Percentiles rank a stretch among this genome's conserved stretches.
Evolutionary conservation across 768 basidiomycete genomes (phyloP).

Genomic region (Agrocybe praecox): DNA sequence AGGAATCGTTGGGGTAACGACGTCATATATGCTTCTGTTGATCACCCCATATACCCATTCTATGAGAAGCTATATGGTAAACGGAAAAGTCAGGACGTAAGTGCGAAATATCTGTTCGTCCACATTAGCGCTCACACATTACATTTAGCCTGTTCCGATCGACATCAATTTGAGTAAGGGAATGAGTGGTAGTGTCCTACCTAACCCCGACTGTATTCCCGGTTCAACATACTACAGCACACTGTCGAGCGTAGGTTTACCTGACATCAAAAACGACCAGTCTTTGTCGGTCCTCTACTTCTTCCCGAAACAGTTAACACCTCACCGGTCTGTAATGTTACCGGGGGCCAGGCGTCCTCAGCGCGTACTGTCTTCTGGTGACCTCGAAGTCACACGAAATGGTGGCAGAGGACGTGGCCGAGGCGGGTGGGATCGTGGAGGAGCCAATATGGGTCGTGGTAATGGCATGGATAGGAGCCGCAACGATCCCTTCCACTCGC

Average conservation of each 20-base stretch:
- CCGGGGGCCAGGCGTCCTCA: constrained; percentile 66
- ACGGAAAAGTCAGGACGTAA: constrained; percentile 77
- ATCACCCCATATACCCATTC: constrained; percentile 84
- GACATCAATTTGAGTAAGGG: constrained; percentile 73
- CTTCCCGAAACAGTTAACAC: constrained; percentile 85
- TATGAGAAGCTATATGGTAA: constrained; percentile 92
- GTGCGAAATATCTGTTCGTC: constrained; percentile 19
- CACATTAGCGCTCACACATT: background rate
- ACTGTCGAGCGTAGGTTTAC: constrained; percentile 56
- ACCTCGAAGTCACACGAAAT: constrained; percentile 68
- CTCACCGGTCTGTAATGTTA: constrained; percentile 84
- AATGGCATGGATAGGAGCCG: constrained; percentile 35
- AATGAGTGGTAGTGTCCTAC: constrained; percentile 76
- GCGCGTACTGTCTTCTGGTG: constrained; percentile 64
- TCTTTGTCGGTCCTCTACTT: constrained; percentile 87
- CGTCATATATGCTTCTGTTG: constrained; percentile 80
- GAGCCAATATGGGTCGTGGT: constrained; percentile 37
- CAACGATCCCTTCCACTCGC: constrained; percentile 51
- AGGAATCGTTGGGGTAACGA: constrained; percentile 88
- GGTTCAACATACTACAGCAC: constrained; percentile 89
- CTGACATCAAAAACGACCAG: constrained; percentile 85
- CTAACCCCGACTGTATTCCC: constrained; percentile 88
- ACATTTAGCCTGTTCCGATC: constrained; percentile 69
- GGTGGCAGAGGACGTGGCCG: constrained; percentile 59
- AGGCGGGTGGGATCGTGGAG: constrained; percentile 41